Conservation (phyloP, 306 rosid species). For the Betula pendula region DNA sequence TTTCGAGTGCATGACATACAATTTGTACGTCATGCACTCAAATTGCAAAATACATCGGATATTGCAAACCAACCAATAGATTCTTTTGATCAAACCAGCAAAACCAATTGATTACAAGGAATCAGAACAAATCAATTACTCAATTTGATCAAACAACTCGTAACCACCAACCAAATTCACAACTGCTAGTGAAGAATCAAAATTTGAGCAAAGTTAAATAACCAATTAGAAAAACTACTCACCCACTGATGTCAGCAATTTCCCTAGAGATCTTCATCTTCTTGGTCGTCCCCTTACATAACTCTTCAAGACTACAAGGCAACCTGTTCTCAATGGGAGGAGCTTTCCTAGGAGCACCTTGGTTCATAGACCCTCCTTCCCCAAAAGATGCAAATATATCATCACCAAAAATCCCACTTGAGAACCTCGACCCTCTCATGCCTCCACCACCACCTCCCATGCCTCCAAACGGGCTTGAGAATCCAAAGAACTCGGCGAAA, state of each 20-base stretch:
- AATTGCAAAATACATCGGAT: not conserved
- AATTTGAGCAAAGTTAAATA: not conserved
- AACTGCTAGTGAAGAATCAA: no score
- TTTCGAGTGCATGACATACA: no score
- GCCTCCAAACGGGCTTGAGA: conserved; percentile 56
- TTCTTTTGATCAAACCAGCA: not conserved
- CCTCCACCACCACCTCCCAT: conserved; percentile 45
- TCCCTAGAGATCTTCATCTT: conserved; percentile 72
- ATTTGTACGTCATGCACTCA: no score
- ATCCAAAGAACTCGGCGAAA: conserved; percentile 64
- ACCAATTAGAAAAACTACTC: conserved; percentile 18
- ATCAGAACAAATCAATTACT: not conserved
- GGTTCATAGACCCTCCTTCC: conserved; percentile 46
- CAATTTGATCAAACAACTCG: not conserved
- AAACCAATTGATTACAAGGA: not conserved
- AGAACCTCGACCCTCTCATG: conserved; percentile 53
- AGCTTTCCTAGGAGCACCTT: conserved; percentile 49
- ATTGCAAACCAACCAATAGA: not conserved
- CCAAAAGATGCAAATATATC: conserved; percentile 50
- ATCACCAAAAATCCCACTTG: conserved; percentile 61
- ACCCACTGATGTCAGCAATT: conserved; percentile 58
- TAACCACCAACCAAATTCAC: not conserved
- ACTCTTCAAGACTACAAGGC: conserved; percentile 64
- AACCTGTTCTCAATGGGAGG: conserved; percentile 54
- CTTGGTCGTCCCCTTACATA: conserved; percentile 53